Evolutionary conservation across 805 yeast genomes (phyloP).

Genomic region (Wickerhamiella vanderwaltii): DNA sequence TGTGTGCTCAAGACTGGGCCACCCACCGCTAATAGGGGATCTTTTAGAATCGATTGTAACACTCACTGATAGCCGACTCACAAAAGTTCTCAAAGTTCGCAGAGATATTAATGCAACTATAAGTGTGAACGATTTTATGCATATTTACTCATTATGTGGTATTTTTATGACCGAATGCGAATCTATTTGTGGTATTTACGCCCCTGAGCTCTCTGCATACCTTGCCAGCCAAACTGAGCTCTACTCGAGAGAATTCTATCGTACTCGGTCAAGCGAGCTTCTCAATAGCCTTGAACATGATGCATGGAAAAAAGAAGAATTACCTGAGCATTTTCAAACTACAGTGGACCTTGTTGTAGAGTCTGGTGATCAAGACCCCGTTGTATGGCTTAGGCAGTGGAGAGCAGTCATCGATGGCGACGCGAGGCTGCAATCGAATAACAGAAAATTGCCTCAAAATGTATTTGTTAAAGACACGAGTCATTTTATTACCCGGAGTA

Average conservation of each 20-base stretch:
- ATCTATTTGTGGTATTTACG: slow-evolving; percentile 54
- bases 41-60: slow-evolving; percentile 59
- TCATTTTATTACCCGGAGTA: slow-evolving; percentile 45
- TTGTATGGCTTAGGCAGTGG: slow-evolving; percentile 32
- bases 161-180: slow-evolving; percentile 77
- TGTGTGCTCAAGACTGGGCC: slow-evolving; percentile 41
- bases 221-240: slow-evolving; percentile 53
- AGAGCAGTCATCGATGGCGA: slow-evolving; percentile 10
- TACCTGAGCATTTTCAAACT: slow-evolving; percentile 37
- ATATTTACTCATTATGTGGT: slow-evolving; percentile 52
- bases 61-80: slow-evolving; percentile 60
- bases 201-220: slow-evolving; percentile 52
- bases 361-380: slow-evolving; percentile 36
- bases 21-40: slow-evolving; percentile 50
- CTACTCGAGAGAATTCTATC: slow-evolving; percentile 46
- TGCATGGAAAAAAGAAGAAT: slow-evolving; percentile 66
- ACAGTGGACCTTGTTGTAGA: slow-evolving; percentile 40
- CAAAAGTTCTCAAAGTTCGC: slow-evolving; percentile 65
- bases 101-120: slow-evolving; percentile 53
- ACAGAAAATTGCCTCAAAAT: slow-evolving; percentile 14
- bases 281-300: slow-evolving; percentile 49
- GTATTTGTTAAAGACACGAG: slow-evolving; percentile 41
- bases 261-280: slow-evolving; percentile 36
- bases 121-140: slow-evolving; percentile 48
- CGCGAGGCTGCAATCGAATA: no score